A percentile compares a stretch with the other conserved stretches of the same genome.
These are phyloP conservation scores for Suillus spraguei DNA, from an alignment of 768 basidiomycete species.

Conservation along the genomic window DNA sequence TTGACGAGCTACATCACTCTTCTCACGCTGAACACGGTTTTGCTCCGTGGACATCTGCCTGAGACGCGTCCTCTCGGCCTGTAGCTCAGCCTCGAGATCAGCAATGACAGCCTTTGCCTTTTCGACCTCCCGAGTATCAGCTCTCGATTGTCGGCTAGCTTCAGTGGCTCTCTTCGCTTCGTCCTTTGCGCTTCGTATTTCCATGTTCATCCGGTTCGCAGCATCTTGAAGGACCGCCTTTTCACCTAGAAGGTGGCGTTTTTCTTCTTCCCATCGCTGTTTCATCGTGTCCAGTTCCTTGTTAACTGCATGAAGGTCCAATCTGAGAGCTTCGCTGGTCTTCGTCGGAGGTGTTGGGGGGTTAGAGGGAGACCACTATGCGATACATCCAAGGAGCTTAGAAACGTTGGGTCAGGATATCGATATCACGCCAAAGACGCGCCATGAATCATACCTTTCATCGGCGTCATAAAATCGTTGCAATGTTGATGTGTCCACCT, in stretches of 20 bases:
- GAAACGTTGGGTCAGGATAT: neutral
- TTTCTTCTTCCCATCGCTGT: conserved; percentile 72
- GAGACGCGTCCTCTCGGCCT: conserved; percentile 67
- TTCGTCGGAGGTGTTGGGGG: conserved; percentile 71
- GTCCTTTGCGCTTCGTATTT: conserved; percentile 60
- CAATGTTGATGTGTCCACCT: conserved; percentile 52
- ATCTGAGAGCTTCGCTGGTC: conserved; percentile 64
- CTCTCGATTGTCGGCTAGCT: conserved; percentile 48
- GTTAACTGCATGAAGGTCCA: conserved; percentile 64
- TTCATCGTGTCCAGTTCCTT: conserved; percentile 64
- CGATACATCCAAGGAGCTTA: conserved; percentile 57
- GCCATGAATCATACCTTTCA: conserved; percentile 53
- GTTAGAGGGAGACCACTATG: conserved; percentile 48
- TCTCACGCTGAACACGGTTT: conserved; percentile 61
- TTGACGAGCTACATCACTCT: conserved; percentile 61
- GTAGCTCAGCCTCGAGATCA: conserved; percentile 73
- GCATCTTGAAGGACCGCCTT: conserved; percentile 74
- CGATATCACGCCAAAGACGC: neutral
- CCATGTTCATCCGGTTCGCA: conserved; percentile 62
- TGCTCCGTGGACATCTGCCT: conserved; percentile 67
- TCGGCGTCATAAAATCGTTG: conserved; percentile 48
- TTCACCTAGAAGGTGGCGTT: conserved; percentile 62
- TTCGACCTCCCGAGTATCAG: conserved; percentile 68
- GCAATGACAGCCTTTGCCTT: conserved; percentile 63
- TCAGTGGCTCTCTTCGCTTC: conserved; percentile 58